phyloP scores from a whole-genome alignment of 164 flowering plant species.

The Liquidambar formosana region DNA sequence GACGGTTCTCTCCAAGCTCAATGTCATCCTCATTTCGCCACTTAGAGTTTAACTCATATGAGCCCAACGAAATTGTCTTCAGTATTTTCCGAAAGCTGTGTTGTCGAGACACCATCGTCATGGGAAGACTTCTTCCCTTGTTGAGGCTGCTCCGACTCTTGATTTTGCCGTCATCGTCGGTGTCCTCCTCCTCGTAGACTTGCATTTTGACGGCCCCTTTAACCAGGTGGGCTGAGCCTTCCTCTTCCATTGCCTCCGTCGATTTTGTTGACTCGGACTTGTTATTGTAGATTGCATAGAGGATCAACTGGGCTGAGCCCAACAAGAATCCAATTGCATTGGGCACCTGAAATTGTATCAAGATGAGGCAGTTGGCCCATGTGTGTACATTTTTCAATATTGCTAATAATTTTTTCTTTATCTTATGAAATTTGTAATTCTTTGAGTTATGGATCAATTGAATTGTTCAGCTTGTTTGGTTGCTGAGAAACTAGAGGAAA shows the following conservation, averaged over 20 bases:
- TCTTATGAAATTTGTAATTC: too few relatives aligned
- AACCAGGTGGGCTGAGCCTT: constrained; percentile 32
- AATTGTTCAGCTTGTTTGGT: too few relatives aligned
- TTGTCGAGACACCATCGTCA: constrained; percentile 18
- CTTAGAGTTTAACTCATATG: constrained; percentile 24
- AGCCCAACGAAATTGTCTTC: constrained; percentile 31
- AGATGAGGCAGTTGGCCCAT: too few relatives aligned
- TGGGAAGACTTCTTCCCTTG: constrained; percentile 48
- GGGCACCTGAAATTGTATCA: constrained; percentile 43
- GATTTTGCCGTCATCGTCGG: neutral
- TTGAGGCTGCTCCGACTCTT: constrained; percentile 24
- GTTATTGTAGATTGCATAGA: constrained; percentile 29
- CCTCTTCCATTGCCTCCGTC: constrained; percentile 25
- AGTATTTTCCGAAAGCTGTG: constrained; percentile 29
- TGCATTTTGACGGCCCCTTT: constrained; percentile 23
- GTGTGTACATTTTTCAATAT: too few relatives aligned
- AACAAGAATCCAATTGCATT: constrained; percentile 63
- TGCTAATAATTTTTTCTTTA: too few relatives aligned
- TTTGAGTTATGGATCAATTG: too few relatives aligned
- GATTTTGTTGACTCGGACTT: constrained; percentile 25
- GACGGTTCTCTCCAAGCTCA: neutral
- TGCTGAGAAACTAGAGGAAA: too few relatives aligned
- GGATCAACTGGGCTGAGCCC: constrained; percentile 39
- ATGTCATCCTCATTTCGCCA: constrained; percentile 4
- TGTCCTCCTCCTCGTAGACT: neutral